Percentiles rank a stretch among this genome's conserved stretches.
Evolutionary conservation across 192 early-diverging fungal species (phyloP).

Genomic region (Chytriomyces sp.): DNA sequence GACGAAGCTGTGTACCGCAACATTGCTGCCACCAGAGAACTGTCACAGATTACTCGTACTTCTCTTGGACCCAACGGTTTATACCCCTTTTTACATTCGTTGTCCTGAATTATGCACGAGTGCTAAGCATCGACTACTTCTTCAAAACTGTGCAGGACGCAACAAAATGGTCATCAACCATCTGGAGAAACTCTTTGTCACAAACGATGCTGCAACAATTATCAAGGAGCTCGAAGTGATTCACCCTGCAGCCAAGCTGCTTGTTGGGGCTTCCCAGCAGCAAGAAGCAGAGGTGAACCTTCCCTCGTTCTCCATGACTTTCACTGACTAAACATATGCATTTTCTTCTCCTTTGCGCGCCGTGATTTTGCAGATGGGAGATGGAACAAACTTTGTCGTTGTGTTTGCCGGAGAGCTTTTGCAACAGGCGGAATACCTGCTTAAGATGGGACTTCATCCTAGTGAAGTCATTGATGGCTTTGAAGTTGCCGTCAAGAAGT

Average conservation of each 20-base stretch:
- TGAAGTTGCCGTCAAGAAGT: slow-evolving; percentile 83
- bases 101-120: neutral
- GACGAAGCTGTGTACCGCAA: slow-evolving; percentile 96
- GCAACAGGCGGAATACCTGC: slow-evolving; percentile 88
- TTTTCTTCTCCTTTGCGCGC: no score
- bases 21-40: slow-evolving; percentile 92
- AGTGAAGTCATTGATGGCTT: slow-evolving; percentile 95
- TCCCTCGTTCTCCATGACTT: slow-evolving; percentile 6
- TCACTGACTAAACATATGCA: neutral
- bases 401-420: slow-evolving; percentile 94
- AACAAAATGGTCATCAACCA: slow-evolving; percentile 99
- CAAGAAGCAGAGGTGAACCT: slow-evolving; percentile 86
- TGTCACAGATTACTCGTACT: slow-evolving; percentile 90
- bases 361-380: slow-evolving; percentile 70
- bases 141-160: slow-evolving; percentile 62
- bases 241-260: slow-evolving; percentile 94
- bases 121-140: neutral
- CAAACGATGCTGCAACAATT: slow-evolving; percentile 98
- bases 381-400: slow-evolving; percentile 94
- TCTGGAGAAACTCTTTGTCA: slow-evolving; percentile 97
- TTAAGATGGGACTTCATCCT: slow-evolving; percentile 94
- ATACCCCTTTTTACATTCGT: neutral
- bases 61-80: slow-evolving; percentile 96
- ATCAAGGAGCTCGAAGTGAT: slow-evolving; percentile 97
- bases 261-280: slow-evolving; percentile 96